Conservation (phyloP, 1,284 basidiomycete species). For the Ustilago trichophora region DNA sequence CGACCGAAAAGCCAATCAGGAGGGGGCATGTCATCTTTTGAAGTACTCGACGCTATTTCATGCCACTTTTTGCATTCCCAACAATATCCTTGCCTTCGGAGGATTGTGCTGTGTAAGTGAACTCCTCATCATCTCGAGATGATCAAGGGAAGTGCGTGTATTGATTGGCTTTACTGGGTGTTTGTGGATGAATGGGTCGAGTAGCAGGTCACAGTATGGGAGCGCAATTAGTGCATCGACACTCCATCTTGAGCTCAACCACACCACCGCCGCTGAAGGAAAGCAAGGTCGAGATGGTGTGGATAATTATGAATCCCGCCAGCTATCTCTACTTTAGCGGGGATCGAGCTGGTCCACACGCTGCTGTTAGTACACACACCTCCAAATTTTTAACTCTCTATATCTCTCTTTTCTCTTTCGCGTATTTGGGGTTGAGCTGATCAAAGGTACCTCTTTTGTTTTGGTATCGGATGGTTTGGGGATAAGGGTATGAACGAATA, state of each 20-base stretch:
- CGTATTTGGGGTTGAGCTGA: too few relatives aligned
- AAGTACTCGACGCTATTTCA: constrained; percentile 32
- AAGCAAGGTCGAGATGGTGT: constrained; percentile 6
- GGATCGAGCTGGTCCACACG: constrained; percentile 10
- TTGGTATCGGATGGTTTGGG: too few relatives aligned
- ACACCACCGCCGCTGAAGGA: too few relatives aligned
- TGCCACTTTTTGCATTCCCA: constrained; percentile 11
- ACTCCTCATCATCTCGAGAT: too few relatives aligned
- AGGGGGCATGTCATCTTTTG: constrained; percentile 31
- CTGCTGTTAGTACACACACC: constrained; percentile 23
- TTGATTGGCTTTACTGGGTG: too few relatives aligned
- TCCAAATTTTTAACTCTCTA: too few relatives aligned
- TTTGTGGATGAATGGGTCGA: too few relatives aligned
- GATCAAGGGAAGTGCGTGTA: too few relatives aligned
- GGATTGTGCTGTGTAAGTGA: constrained; percentile 40
- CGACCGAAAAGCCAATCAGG: neutral
- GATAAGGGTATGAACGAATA: constrained; percentile 43
- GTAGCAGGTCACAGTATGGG: constrained; percentile 51
- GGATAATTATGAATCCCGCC: constrained; percentile 39
- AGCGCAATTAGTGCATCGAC: constrained; percentile 40
- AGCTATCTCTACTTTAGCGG: constrained; percentile 35
- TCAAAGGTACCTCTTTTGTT: too few relatives aligned
- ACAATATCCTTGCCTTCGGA: neutral
- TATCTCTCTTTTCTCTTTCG: too few relatives aligned
- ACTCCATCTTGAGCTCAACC: constrained; percentile 24